Conservation (phyloP, 345 rosid species). For the Murraya koenigii region DNA sequence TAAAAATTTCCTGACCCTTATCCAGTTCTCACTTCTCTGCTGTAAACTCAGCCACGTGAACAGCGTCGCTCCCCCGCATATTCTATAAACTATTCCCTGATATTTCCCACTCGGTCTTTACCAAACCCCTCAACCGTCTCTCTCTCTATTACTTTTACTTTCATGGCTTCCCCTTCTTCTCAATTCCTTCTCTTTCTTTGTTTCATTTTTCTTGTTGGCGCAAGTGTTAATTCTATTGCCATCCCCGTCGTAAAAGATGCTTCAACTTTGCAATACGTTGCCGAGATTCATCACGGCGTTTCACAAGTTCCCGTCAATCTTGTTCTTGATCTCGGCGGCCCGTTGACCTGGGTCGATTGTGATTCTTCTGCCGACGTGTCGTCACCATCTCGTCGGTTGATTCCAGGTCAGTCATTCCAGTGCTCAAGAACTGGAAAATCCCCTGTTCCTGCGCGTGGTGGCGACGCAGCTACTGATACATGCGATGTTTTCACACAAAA, state of each 20-base stretch:
- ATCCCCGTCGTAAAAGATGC: conserved; percentile 54
- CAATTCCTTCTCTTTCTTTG: conserved; percentile 14
- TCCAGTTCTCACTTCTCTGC: not conserved
- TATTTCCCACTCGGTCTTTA: not conserved
- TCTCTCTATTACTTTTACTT: not conserved
- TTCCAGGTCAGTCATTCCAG: conserved; percentile 56
- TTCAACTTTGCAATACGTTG: conserved; percentile 58
- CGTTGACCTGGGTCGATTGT: conserved; percentile 55
- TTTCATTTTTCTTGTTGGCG: not conserved
- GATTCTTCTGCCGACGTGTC: conserved; percentile 25
- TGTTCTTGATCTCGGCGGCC: conserved; percentile 56
- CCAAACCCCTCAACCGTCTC: not conserved
- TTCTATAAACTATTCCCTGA: not conserved
- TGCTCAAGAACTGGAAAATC: conserved; percentile 43
- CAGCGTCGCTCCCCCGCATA: not conserved
- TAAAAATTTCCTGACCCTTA: not conserved
- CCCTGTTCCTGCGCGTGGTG: not conserved
- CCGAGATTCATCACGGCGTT: conserved; percentile 38
- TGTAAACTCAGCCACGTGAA: not conserved
- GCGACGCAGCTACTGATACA: not conserved
- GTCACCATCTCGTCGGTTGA: conserved; percentile 19
- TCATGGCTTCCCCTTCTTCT: conserved; percentile 34
- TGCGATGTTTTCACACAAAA: conserved; percentile 46
- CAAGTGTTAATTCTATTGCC: conserved; percentile 7
- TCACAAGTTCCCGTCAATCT: conserved; percentile 32